phyloP scores from a whole-genome alignment of 2,329 filamentous ascomycete genomes.

The Diplodia seriata region DNA sequence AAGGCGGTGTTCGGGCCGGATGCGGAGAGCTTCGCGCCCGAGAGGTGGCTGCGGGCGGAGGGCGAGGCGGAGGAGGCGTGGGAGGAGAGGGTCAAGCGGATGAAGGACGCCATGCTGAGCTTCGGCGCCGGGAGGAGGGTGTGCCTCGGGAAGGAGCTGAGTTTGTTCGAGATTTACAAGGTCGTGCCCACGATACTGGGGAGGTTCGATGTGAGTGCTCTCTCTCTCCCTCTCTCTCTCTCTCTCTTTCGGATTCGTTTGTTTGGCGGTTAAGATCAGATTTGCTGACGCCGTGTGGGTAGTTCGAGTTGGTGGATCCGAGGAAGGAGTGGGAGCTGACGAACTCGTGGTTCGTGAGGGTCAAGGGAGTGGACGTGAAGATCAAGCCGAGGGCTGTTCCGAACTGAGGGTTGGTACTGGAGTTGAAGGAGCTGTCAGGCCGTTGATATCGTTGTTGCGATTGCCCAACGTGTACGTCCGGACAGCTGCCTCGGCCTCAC shows the following conservation, averaged over 20 bases:
- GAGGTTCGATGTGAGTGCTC: conserved; percentile 51
- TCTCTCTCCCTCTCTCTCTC: conserved; percentile 3
- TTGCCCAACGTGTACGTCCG: no score
- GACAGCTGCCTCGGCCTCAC: no score
- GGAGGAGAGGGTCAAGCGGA: conserved; percentile 36
- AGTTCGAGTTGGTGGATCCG: conserved; percentile 48
- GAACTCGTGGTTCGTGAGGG: conserved; percentile 50
- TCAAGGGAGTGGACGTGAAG: conserved; percentile 15
- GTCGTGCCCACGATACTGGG: conserved; percentile 59
- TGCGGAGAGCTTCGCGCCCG: conserved; percentile 51
- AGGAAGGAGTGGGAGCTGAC: conserved; percentile 49
- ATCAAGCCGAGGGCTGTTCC: conserved; percentile 7
- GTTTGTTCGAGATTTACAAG: conserved; percentile 47
- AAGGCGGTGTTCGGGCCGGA: conserved; percentile 49
- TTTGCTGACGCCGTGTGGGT: neutral
- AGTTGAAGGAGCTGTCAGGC: no score
- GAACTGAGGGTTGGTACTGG: neutral
- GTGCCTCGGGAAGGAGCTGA: conserved; percentile 23
- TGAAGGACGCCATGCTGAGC: conserved; percentile 7
- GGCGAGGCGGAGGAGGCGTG: conserved; percentile 34
- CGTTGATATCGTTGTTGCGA: no score
- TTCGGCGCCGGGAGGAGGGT: conserved; percentile 23
- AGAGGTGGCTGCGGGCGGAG: conserved; percentile 51
- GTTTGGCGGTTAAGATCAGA: neutral
- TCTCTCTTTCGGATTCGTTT: neutral